These are phyloP conservation scores for Monoraphidium neglectum DNA, from an alignment of 139 green algal species.

Conservation along the genomic window DNA sequence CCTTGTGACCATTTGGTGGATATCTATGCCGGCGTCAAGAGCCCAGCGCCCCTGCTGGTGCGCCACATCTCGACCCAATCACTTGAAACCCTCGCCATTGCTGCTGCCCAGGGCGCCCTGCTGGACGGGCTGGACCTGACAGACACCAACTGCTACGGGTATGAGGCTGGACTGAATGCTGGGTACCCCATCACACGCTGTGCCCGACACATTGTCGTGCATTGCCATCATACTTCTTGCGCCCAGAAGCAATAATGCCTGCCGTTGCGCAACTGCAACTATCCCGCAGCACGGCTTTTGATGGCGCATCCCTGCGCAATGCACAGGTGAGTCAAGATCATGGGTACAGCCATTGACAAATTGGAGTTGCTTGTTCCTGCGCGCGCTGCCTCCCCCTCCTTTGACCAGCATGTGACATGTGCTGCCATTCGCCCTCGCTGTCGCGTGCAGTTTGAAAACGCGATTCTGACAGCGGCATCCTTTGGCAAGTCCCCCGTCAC, in stretches of 20 bases:
- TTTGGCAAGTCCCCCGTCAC: constrained; percentile 34
- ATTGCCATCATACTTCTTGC: neutral
- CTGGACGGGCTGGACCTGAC: constrained; percentile 47
- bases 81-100: too few relatives aligned
- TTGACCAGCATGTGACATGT: constrained; percentile 59
- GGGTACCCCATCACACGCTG: neutral
- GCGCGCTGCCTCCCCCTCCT: constrained; percentile 17
- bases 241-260: neutral
- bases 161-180: neutral
- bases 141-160: constrained; percentile 51
- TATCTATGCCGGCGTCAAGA: too few relatives aligned
- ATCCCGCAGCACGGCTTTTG: neutral
- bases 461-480: constrained; percentile 48
- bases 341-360: neutral
- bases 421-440: too few relatives aligned
- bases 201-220: neutral
- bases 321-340: constrained; percentile 4
- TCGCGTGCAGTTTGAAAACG: constrained; percentile 67
- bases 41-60: too few relatives aligned
- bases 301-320: neutral
- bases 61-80: too few relatives aligned
- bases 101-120: constrained; percentile 23
- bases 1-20: too few relatives aligned
- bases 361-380: neutral
- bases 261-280: neutral